Conservation (phyloP, 768 basidiomycete genomes). For the Lactarius trivialis region DNA sequence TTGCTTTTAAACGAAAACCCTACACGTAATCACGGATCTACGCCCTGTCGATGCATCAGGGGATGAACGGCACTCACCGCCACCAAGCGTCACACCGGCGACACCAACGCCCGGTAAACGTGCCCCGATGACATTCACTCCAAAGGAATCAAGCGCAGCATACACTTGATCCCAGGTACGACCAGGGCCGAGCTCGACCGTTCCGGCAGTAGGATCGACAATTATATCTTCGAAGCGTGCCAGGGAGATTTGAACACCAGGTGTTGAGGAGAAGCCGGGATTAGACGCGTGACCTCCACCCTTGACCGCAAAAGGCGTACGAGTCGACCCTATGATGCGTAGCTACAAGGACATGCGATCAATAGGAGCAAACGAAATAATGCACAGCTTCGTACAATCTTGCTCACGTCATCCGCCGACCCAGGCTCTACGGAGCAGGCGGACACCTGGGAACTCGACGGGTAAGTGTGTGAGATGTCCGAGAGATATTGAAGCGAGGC, state of each 20-base stretch:
- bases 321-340: neutral
- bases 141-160: slow-evolving; percentile 13
- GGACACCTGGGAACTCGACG: slow-evolving; percentile 7
- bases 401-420: slow-evolving; percentile 15
- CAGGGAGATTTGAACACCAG: slow-evolving; percentile 21
- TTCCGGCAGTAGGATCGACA: slow-evolving; percentile 1
- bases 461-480: neutral
- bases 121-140: slow-evolving; percentile 22
- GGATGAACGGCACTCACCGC: slow-evolving; percentile 7
- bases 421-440: slow-evolving; percentile 22
- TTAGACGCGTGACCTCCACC: slow-evolving; percentile 25
- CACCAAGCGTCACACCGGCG: slow-evolving; percentile 23
- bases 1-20: slow-evolving; percentile 32
- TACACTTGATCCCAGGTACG: slow-evolving; percentile 27
- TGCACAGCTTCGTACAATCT: slow-evolving; percentile 10
- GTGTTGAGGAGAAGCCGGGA: slow-evolving; percentile 25
- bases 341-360: neutral
- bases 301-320: slow-evolving; percentile 14
- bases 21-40: neutral
- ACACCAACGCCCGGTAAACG: slow-evolving; percentile 23
- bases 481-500: neutral
- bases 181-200: slow-evolving; percentile 21
- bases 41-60: neutral
- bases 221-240: slow-evolving; percentile 14
- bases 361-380: neutral